Percentiles rank a stretch among this genome's conserved stretches.
Conservation (phyloP, 2,329 filamentous ascomycete genomes). For the Diaporthe amygdali region DNA sequence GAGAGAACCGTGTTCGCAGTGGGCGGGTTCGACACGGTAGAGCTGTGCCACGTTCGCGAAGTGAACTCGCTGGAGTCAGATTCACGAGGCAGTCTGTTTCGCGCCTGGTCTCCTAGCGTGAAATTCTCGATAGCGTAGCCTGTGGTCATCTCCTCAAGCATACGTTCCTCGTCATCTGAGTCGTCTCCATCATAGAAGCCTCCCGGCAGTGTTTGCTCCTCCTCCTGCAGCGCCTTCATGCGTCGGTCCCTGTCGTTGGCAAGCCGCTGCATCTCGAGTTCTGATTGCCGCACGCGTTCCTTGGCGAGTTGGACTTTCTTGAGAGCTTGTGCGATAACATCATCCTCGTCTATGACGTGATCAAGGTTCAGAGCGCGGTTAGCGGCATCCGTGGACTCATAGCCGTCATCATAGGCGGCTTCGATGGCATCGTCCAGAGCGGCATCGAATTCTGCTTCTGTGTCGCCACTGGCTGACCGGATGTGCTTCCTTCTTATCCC, state of each 20-base stretch:
- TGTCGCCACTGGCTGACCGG: slow-evolving; percentile 70
- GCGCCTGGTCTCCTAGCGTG: slow-evolving; percentile 72
- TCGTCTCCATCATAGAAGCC: slow-evolving; percentile 69
- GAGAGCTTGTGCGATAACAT: slow-evolving; percentile 60
- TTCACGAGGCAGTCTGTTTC: slow-evolving; percentile 72
- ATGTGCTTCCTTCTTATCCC: slow-evolving; percentile 73
- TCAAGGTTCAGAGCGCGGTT: not conserved
- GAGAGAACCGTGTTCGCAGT: slow-evolving; percentile 72
- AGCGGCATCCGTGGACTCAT: slow-evolving; percentile 59
- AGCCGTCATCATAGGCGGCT: slow-evolving; percentile 91
- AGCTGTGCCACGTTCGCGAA: slow-evolving; percentile 82
- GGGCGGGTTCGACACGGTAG: slow-evolving; percentile 73
- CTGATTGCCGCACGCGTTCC: slow-evolving; percentile 75
- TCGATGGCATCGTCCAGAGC: slow-evolving; percentile 95
- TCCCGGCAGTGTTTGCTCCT: slow-evolving; percentile 48
- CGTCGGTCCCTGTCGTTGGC: slow-evolving; percentile 65
- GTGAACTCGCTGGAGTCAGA: slow-evolving; percentile 83
- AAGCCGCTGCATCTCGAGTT: slow-evolving; percentile 70
- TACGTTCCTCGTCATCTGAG: slow-evolving; percentile 74
- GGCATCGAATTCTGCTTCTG: slow-evolving; percentile 90
- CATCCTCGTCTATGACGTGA: slow-evolving; percentile 36
- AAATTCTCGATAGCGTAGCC: slow-evolving; percentile 86
- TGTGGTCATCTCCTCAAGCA: slow-evolving; percentile 86
- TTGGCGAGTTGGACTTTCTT: slow-evolving; percentile 77
- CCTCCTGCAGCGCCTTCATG: slow-evolving; percentile 47